A percentile compares a stretch with the other conserved stretches of the same genome.
These are phyloP conservation scores for Raffaelea albimanens DNA, from an alignment of 2,329 filamentous ascomycete species.

Conservation along the genomic window DNA sequence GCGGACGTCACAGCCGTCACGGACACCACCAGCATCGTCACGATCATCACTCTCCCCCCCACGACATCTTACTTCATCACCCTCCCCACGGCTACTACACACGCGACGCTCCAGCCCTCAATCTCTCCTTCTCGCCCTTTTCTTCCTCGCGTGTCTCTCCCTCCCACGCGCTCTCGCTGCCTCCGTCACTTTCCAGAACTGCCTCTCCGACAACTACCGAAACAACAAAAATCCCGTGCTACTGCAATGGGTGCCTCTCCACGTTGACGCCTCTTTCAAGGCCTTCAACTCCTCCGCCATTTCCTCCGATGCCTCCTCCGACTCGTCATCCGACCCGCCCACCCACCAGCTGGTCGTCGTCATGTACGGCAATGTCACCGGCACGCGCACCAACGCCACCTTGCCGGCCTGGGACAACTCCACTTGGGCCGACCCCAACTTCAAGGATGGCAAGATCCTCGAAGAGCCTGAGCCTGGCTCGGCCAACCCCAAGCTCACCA, in stretches of 20 bases:
- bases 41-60: no score
- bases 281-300: conserved; percentile 25
- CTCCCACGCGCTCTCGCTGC: conserved; percentile 47
- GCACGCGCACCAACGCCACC: conserved; percentile 45
- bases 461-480: conserved; percentile 41
- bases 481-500: conserved; percentile 53
- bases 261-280: conserved; percentile 67
- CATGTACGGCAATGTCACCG: conserved; percentile 86
- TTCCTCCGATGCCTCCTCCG: no score
- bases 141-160: conserved; percentile 29
- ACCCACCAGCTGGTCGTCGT: conserved; percentile 64
- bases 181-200: conserved; percentile 75
- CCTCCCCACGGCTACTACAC: no score
- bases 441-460: conserved; percentile 67
- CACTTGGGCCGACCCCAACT: conserved; percentile 51
- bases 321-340: conserved; percentile 14
- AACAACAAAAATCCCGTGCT: conserved; percentile 36
- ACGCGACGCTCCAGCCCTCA: background rate
- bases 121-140: conserved; percentile 5
- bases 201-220: conserved; percentile 51
- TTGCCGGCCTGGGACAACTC: conserved; percentile 53
- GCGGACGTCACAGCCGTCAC: no score
- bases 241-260: conserved; percentile 72
- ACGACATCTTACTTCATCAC: no score
- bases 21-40: no score